These are phyloP conservation scores for Gracilaria domingensis DNA, from an alignment of 23 red algal genomes.

Conservation along the genomic window DNA sequence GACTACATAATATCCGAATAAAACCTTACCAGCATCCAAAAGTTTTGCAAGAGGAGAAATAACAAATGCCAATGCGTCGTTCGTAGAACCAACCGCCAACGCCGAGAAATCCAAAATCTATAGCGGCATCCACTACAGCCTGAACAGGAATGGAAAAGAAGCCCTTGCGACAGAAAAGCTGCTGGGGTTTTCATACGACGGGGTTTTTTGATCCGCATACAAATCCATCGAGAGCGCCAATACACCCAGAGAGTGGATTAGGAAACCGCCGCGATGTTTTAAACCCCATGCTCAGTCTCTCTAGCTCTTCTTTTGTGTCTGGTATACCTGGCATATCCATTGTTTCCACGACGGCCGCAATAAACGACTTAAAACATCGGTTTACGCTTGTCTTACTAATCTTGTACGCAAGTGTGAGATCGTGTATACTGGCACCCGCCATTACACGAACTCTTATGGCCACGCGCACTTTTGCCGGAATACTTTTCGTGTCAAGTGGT, in stretches of 20 bases:
- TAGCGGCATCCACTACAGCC: too few relatives aligned
- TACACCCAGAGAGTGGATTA: constrained; percentile 18
- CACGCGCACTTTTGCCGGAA: not conserved
- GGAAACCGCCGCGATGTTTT: not conserved
- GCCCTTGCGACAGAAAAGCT: too few relatives aligned
- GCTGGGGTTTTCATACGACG: not conserved
- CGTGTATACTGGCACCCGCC: too few relatives aligned
- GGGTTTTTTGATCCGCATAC: not conserved
- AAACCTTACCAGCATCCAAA: not conserved
- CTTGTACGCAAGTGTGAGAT: too few relatives aligned
- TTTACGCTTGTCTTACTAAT: too few relatives aligned
- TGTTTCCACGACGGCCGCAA: not conserved
- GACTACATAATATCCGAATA: not conserved
- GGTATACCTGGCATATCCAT: not conserved
- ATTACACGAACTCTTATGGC: not conserved
- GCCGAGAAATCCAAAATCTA: constrained; percentile 19
- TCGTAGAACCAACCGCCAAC: not conserved
- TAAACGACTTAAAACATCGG: constrained; percentile 1
- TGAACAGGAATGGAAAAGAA: too few relatives aligned
- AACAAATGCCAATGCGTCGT: constrained; percentile 6
- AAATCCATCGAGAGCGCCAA: constrained; percentile 4
- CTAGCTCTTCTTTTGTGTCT: not conserved
- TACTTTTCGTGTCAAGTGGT: not conserved
- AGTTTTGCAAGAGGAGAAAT: not conserved
- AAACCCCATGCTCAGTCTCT: not conserved